phyloP scores from a whole-genome alignment of 1,284 basidiomycete species.

The Fereydounia khargensis region DNA sequence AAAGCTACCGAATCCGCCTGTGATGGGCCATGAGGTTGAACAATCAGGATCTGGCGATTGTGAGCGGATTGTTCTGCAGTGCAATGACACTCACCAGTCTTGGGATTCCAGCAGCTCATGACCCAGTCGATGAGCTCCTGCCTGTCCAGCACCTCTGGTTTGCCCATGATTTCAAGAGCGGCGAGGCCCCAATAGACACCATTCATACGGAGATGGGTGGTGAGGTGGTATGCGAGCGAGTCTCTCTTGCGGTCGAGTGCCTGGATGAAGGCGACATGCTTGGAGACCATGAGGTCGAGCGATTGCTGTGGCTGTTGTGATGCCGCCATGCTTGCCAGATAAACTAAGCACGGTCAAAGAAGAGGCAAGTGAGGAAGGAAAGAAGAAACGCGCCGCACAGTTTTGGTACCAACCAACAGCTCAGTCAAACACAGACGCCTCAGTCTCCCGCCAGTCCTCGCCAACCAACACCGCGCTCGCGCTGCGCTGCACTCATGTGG shows the following conservation, averaged over 20 bases:
- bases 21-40: neutral
- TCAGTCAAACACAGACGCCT: too few relatives aligned
- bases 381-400: too few relatives aligned
- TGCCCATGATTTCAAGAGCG: slow-evolving; percentile 77
- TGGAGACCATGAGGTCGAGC: slow-evolving; percentile 14
- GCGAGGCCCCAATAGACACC: slow-evolving; percentile 95
- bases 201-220: slow-evolving; percentile 89
- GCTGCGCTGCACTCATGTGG: too few relatives aligned
- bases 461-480: too few relatives aligned
- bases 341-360: too few relatives aligned
- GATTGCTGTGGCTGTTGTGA: slow-evolving; percentile 1
- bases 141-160: slow-evolving; percentile 72
- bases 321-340: neutral
- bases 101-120: slow-evolving; percentile 75
- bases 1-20: slow-evolving; percentile 83
- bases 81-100: slow-evolving; percentile 58
- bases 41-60: too few relatives aligned
- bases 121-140: slow-evolving; percentile 86
- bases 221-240: slow-evolving; percentile 74
- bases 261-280: slow-evolving; percentile 28
- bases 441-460: too few relatives aligned
- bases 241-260: slow-evolving; percentile 36
- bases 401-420: too few relatives aligned
- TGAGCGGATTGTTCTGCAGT: too few relatives aligned
- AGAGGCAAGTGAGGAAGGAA: neutral